Percentiles rank a stretch among this genome's conserved stretches.
Evolutionary conservation across 2,329 filamentous ascomycete species (phyloP).

Genomic region (Sarocladium brachiariae): DNA sequence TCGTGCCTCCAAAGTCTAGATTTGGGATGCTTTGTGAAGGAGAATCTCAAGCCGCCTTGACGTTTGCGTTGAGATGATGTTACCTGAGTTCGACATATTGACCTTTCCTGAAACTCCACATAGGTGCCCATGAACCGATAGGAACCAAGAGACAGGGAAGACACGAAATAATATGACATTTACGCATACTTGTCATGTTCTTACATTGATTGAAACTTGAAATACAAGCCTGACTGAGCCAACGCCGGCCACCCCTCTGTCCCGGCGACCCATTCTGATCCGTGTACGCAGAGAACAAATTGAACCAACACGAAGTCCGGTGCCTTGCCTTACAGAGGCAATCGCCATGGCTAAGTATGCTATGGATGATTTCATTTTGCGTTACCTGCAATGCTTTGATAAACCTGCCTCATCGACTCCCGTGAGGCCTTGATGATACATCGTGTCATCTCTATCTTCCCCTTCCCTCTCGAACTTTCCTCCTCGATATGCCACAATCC

Average conservation of each 20-base stretch:
- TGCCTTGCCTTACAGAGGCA: neutral
- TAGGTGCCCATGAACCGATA: no score
- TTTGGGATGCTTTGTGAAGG: no score
- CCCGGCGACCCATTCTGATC: neutral
- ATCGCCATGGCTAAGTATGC: neutral
- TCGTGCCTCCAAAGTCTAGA: no score
- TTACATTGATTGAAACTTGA: slow-evolving; percentile 3
- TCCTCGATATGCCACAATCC: neutral
- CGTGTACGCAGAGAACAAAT: neutral
- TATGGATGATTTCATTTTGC: neutral
- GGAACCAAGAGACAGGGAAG: no score
- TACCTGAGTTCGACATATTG: no score
- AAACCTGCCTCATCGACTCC: neutral
- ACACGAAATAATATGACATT: no score
- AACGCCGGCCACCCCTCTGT: neutral
- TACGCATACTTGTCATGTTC: slow-evolving; percentile 1
- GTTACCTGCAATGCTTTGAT: neutral
- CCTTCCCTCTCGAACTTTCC: neutral
- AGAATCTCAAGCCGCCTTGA: no score
- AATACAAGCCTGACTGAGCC: slow-evolving; percentile 1
- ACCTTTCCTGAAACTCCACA: no score
- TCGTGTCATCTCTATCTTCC: neutral
- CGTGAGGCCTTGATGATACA: slow-evolving; percentile 3
- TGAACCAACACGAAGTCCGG: neutral
- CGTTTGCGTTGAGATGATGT: no score